Base-by-base conservation (phyloP, 2,329 filamentous ascomycete species). In the Aspergillus vadensis region DNA sequence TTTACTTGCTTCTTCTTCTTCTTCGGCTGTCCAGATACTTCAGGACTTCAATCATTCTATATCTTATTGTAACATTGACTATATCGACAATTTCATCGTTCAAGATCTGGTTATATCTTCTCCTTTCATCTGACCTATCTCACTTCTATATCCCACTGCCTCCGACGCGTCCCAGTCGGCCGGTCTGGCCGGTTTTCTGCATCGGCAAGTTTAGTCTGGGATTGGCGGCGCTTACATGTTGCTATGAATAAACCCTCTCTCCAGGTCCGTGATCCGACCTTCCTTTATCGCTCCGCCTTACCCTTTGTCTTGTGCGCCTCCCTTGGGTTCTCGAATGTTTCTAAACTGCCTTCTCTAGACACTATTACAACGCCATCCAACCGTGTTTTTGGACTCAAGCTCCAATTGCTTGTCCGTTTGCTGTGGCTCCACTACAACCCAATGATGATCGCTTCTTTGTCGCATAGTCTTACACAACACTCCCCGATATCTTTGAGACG, bases 211-310 rank as follows among this genome's bases (percentile, higher is more conserved):
- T 61, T 52, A 44, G 55, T 52, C 17, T 55, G 44, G 32, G 50
- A 39, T 47, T 50, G 27, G 51, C 51, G 44, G 57, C 60, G 57
- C 52, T 57, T 59, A 59, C 32, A 49, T 60, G 23, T 56, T 47
- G 50, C 51, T 50, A 55, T 49, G 51, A 59, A 49, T 52, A 48
- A 36, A 50, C 25, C 23, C 23, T 25, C 47, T 15, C n/a, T 30
- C 25, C 25, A 50, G 47, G 47, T 50, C 47, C 23, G 47, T 50
- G 23, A 32, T 30, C 23, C 47, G 27, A 17, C 15, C 17, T 50
- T 49, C 17, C 23, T 50, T 17, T 49, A 27, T 30, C 25, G 44
- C 25, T n/a, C 23, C n/a, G 41, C 39, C 48, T 52, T 51, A 32
- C 30, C 47, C 47, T 60, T 56, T 56, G 15, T 56, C n/a, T 36